Evolutionary conservation across 129 eudicot genomes (phyloP).

Genomic region (Lactuca saligna): DNA sequence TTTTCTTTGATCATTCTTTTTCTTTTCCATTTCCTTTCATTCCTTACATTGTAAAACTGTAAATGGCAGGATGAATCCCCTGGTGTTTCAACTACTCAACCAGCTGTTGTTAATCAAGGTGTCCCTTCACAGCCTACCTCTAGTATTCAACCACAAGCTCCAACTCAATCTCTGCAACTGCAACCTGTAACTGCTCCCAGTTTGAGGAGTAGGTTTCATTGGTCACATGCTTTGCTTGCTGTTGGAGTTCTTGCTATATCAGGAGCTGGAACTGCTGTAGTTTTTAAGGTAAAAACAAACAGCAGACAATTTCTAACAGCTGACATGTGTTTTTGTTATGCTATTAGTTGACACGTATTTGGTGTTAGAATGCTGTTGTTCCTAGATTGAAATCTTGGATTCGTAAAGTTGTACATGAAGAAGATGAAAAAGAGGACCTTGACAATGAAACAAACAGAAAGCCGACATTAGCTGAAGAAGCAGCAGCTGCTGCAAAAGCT

Average conservation of each 20-base stretch:
- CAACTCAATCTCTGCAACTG: conserved; percentile 55
- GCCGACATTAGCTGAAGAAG: conserved; percentile 79
- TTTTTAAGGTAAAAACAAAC: conserved; percentile 59
- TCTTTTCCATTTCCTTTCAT: not conserved
- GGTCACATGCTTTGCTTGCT: conserved; percentile 86
- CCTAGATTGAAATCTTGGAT: conserved; percentile 96
- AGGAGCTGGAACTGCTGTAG: conserved; percentile 90
- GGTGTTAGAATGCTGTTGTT: conserved; percentile 58
- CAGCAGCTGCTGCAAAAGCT: conserved; percentile 89
- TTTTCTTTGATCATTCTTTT: not conserved
- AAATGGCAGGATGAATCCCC: conserved; percentile 73
- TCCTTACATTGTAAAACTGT: conserved; percentile 2
- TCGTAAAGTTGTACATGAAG: conserved; percentile 70
- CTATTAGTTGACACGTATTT: conserved; percentile 7
- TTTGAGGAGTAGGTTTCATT: conserved; percentile 57
- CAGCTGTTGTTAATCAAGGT: conserved; percentile 61
- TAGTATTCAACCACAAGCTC: conserved; percentile 47
- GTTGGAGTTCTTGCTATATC: conserved; percentile 77
- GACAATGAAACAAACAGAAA: conserved; percentile 37
- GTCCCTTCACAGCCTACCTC: conserved; percentile 54
- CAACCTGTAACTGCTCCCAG: conserved; percentile 55
- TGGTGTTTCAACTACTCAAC: conserved; percentile 52
- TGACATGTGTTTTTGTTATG: not conserved
- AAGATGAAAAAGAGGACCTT: conserved; percentile 62
- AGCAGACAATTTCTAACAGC: not conserved